These are phyloP conservation scores for Dacryopinax primogenitus DNA, from an alignment of 768 basidiomycete species.

Conservation along the genomic window DNA sequence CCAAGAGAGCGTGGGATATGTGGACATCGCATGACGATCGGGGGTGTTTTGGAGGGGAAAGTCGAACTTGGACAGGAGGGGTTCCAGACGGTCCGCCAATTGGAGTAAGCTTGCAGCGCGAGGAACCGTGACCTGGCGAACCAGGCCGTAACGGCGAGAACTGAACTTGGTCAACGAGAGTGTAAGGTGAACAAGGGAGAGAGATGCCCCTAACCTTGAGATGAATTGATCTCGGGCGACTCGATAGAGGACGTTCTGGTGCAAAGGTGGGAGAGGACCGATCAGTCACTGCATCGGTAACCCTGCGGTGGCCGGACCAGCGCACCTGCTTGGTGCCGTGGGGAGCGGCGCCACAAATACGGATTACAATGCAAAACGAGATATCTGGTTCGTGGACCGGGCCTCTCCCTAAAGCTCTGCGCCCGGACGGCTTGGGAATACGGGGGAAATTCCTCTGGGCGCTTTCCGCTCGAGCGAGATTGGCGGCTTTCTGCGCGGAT, in stretches of 20 bases:
- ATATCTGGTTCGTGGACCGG: neutral
- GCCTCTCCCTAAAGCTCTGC: neutral
- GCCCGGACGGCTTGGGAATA: neutral
- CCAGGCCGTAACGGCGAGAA: neutral
- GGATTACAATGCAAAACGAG: neutral
- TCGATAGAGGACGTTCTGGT: neutral
- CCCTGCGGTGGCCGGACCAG: too few species aligned
- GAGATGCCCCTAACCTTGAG: neutral
- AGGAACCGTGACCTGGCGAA: neutral
- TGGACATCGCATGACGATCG: neutral
- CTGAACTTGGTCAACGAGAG: neutral
- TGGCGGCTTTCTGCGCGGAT: neutral
- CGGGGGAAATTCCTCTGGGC: neutral
- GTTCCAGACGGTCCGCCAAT: neutral
- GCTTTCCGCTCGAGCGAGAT: neutral
- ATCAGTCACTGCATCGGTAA: too few species aligned
- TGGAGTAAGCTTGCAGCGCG: neutral
- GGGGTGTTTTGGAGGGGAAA: neutral
- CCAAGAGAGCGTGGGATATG: neutral
- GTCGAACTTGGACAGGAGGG: neutral
- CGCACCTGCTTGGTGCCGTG: neutral
- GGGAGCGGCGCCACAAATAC: neutral
- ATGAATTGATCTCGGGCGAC: neutral
- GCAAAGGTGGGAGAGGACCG: too few species aligned
- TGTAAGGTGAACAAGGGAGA: neutral